phyloP scores from a whole-genome alignment of 2,329 filamentous ascomycete species.

The Trichophyton rubrum region DNA sequence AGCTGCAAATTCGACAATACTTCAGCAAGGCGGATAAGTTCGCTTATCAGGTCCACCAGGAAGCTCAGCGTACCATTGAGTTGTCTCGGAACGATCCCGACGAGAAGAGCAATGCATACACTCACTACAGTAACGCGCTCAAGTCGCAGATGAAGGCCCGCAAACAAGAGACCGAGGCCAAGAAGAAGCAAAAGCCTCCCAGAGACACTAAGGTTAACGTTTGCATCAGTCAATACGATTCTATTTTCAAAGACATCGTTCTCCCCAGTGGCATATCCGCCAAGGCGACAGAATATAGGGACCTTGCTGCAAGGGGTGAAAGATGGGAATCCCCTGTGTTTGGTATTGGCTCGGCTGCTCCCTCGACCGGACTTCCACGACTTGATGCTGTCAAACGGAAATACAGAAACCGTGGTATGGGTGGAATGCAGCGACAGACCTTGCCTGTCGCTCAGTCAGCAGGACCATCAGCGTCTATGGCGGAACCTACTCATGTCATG shows the following conservation, averaged over 20 bases:
- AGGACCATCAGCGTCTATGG: background rate
- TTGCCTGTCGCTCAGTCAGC: background rate
- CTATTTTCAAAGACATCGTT: conserved; percentile 78
- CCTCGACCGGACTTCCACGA: conserved; percentile 58
- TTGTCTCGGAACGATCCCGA: conserved; percentile 57
- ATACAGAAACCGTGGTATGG: conserved; percentile 15
- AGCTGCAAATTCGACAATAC: conserved; percentile 77
- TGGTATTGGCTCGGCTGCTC: conserved; percentile 63
- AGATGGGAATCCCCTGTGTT: conserved; percentile 94
- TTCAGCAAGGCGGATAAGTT: conserved; percentile 62
- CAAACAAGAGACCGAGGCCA: conserved; percentile 68
- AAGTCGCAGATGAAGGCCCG: conserved; percentile 62
- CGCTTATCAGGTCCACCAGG: conserved; percentile 64
- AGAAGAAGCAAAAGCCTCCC: conserved; percentile 41
- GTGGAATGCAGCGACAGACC: background rate
- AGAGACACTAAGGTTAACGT: conserved; percentile 64
- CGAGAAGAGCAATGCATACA: conserved; percentile 69
- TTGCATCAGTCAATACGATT: conserved; percentile 76
- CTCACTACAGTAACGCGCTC: conserved; percentile 63
- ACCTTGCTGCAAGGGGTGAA: conserved; percentile 75
- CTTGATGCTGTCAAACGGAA: conserved; percentile 45
- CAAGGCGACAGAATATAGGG: conserved; percentile 89
- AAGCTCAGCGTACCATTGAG: conserved; percentile 60
- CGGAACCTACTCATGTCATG: background rate
- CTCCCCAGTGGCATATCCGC: conserved; percentile 79